phyloP scores from a whole-genome alignment of 306 rosid species.

The Elaeagnus macrophylla region DNA sequence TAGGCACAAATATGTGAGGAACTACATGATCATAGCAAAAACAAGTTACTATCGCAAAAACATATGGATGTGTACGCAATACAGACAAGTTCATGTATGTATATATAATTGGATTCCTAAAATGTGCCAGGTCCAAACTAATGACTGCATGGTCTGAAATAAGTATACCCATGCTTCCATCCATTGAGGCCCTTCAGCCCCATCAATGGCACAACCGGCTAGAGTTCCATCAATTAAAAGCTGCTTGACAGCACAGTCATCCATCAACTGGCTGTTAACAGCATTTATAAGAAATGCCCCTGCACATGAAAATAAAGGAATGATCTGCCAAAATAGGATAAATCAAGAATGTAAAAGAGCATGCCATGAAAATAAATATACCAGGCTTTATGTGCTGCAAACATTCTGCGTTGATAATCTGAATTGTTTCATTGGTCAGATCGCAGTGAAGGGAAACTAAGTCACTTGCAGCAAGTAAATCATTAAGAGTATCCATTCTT shows the following conservation, averaged over 20 bases:
- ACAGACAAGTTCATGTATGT: no score
- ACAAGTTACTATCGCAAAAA: no score
- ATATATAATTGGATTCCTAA: neutral
- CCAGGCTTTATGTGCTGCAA: constrained; percentile 95
- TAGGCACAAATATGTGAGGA: no score
- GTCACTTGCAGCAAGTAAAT: constrained; percentile 95
- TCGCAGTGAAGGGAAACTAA: constrained; percentile 91
- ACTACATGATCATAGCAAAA: no score
- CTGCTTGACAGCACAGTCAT: constrained; percentile 97
- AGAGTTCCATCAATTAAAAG: constrained; percentile 92
- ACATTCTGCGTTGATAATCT: constrained; percentile 78
- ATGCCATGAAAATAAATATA: constrained; percentile 20
- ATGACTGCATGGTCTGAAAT: constrained; percentile 9
- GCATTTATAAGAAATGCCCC: constrained; percentile 96
- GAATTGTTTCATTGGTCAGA: constrained; percentile 82
- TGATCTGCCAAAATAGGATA: constrained; percentile 4
- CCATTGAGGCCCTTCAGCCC: constrained; percentile 99
- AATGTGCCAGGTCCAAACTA: neutral
- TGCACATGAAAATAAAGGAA: constrained; percentile 20
- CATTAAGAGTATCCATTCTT: constrained; percentile 96
- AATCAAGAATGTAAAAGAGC: constrained; percentile 7
- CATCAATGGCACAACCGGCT: constrained; percentile 98
- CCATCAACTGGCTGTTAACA: constrained; percentile 88
- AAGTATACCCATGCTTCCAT: constrained; percentile 98
- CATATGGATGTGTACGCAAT: no score